These are phyloP conservation scores for Fonsecaea nubica DNA, from an alignment of 2,329 filamentous ascomycete species.

Conservation along the genomic window DNA sequence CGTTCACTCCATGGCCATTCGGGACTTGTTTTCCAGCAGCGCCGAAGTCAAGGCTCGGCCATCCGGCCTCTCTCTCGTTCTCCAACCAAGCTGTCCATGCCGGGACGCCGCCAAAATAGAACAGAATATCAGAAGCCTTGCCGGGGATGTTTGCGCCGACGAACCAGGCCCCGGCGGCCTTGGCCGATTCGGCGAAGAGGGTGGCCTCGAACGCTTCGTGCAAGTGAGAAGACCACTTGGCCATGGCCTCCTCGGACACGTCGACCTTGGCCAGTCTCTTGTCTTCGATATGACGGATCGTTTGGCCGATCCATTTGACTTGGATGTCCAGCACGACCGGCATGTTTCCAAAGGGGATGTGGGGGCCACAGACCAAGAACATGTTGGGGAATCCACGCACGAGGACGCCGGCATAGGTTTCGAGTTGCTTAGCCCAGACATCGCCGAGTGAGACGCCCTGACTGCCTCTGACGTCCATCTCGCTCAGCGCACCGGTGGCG, in stretches of 20 bases:
- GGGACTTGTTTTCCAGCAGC: neutral
- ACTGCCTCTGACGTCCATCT: constrained; percentile 46
- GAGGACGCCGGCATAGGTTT: constrained; percentile 50
- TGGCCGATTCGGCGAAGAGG: neutral
- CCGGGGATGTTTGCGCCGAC: constrained; percentile 3
- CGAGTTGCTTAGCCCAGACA: constrained; percentile 44
- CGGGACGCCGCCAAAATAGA: constrained; percentile 12
- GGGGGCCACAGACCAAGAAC: constrained; percentile 28
- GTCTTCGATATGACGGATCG: neutral
- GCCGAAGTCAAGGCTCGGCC: constrained; percentile 2
- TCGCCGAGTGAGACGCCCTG: constrained; percentile 45
- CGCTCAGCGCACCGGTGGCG: constrained; percentile 49
- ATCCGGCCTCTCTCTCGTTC: constrained; percentile 1
- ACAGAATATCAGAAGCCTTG: constrained; percentile 5
- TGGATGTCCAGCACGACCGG: constrained; percentile 16
- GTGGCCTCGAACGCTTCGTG: constrained; percentile 4
- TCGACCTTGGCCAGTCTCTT: constrained; percentile 6
- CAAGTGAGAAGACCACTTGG: constrained; percentile 3
- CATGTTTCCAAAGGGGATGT: constrained; percentile 6
- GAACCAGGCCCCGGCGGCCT: constrained; percentile 2
- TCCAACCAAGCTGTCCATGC: constrained; percentile 3
- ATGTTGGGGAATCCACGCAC: constrained; percentile 55
- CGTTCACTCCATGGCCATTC: neutral
- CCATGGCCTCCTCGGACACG: constrained; percentile 3
- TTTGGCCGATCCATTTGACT: constrained; percentile 19